phyloP scores from a whole-genome alignment of 169 alveolate genomes.

The Babesia bigemina region DNA sequence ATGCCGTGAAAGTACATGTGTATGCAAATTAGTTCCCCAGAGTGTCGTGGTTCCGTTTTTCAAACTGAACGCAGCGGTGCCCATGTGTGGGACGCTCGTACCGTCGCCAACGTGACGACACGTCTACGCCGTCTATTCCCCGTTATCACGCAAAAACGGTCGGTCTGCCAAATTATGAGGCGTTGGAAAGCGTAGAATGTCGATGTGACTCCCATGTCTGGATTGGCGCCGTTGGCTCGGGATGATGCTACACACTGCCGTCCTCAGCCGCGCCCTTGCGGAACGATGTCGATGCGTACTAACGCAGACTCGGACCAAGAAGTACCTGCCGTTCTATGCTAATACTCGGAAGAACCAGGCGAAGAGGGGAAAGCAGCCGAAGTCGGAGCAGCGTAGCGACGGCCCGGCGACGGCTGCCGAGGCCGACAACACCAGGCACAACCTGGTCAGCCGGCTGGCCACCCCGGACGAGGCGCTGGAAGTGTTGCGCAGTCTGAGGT shows the following conservation, averaged over 20 bases:
- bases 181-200: no score
- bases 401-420: background rate
- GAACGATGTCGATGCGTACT: background rate
- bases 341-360: constrained; percentile 1
- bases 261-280: background rate
- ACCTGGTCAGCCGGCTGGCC: constrained; percentile 16
- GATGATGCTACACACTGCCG: constrained; percentile 8
- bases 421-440: background rate
- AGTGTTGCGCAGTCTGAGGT: constrained; percentile 11
- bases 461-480: constrained; percentile 25
- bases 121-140: no score
- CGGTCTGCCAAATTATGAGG: no score
- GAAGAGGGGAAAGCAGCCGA: background rate
- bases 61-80: no score
- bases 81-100: no score
- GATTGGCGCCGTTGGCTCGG: background rate
- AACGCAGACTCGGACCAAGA: constrained; percentile 6
- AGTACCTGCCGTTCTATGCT: constrained; percentile 29
- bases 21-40: no score
- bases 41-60: no score
- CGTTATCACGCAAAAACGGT: no score
- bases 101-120: no score
- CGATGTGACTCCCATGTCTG: no score
- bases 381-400: background rate
- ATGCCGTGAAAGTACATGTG: no score